Evolutionary conservation across 345 rosid species (phyloP).

Genomic region (Bruguiera parviflora): DNA sequence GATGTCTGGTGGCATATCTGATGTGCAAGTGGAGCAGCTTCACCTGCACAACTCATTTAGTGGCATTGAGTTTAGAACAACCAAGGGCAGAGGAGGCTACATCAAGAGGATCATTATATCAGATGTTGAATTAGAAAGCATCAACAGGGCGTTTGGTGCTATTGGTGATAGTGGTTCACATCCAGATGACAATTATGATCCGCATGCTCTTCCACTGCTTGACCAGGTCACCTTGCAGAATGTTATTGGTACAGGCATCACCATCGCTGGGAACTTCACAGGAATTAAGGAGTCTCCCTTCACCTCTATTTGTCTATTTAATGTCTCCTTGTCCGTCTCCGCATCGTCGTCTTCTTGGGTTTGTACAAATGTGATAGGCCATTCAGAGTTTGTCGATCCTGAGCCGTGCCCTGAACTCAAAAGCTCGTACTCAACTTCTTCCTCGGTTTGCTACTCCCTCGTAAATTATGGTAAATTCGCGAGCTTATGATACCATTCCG

Average conservation of each 20-base stretch:
- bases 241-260: constrained; percentile 55
- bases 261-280: constrained; percentile 61
- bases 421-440: constrained; percentile 27
- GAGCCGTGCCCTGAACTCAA: constrained; percentile 59
- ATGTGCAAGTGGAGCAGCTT: constrained; percentile 48
- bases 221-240: constrained; percentile 44
- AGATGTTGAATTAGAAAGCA: constrained; percentile 35
- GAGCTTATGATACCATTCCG: constrained; percentile 38
- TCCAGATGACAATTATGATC: constrained; percentile 71
- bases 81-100: constrained; percentile 83
- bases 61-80: constrained; percentile 71
- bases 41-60: constrained; percentile 45
- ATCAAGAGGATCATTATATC: constrained; percentile 57
- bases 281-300: constrained; percentile 74
- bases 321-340: constrained; percentile 48
- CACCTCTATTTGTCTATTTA: constrained; percentile 57
- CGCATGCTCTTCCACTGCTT: constrained; percentile 60
- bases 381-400: constrained; percentile 65
- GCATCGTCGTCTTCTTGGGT: constrained; percentile 45
- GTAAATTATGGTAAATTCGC: constrained; percentile 36
- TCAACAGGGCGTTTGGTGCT: constrained; percentile 48
- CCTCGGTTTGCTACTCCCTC: constrained; percentile 33
- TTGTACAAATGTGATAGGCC: constrained; percentile 71
- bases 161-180: constrained; percentile 65
- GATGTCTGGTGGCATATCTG: constrained; percentile 92